Evolutionary conservation across 1,139 yeast species (phyloP), one percentile per base, ranked within the genome.

Genomic region (Casaregolazyma lundiana): DNA sequence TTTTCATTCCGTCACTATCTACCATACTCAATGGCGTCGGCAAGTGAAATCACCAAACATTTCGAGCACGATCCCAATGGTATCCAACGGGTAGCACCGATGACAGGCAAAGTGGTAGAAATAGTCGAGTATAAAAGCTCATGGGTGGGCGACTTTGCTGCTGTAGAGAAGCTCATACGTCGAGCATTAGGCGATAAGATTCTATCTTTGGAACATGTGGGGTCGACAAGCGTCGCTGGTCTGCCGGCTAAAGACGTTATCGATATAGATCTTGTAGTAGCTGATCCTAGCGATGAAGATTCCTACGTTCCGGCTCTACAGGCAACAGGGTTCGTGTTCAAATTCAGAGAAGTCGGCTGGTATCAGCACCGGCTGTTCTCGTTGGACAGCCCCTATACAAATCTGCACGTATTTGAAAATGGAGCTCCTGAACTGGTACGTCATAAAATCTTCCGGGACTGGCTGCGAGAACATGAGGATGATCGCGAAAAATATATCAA

Each of bases 141-240:
- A 16, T 36, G 39, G 39, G 16, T 26, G 11, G 24, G 11, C 9
- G 24, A 36, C 15, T 36, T 36, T 11, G 11, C 3, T 3, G 16
- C 24, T 8, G 24, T 36, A 2, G 24, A 36, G 15, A 19, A 11
- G 2, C 21, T 11, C 11, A 36, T 36, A 3, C 26, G 21, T 13
- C 26, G 15, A 4, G 24, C 24, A 6, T 16, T 36, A 26, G 39
- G 39, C 24, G 18, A 16, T 22, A 20, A 19, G 24, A 16, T 22
- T 3, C 17, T 36, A 8, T 36, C 24, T 17, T n/a, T 36, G 21
- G 39, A 36, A 11, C 39, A 36, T 19, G 39, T 36, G 21, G 39
- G 39, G n/a, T 36, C 39, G 24, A 36, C 39, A 5, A 36, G 39
- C 15, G 39, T 36, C 17, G 26, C 39, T 16, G 39, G 39, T 16